A percentile compares a stretch with the other conserved stretches of the same genome.
These are phyloP conservation scores for Alternaria gansuensis DNA, from an alignment of 2,329 filamentous ascomycete species.

Conservation along the genomic window DNA sequence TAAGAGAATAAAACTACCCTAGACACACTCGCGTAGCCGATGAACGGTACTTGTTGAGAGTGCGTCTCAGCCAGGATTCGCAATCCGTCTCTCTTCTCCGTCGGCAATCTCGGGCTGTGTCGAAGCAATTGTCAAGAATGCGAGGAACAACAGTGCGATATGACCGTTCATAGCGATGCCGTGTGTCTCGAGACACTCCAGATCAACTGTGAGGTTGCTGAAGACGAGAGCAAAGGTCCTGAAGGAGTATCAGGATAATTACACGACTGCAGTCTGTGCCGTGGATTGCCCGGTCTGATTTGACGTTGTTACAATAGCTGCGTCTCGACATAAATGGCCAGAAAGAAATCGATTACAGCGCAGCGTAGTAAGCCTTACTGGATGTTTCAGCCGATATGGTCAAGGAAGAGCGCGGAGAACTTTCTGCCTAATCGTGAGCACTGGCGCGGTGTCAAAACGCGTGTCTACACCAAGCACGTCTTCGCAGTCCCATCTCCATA, in stretches of 20 bases:
- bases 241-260: neutral
- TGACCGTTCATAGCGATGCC: neutral
- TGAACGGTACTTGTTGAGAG: neutral
- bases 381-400: too few species aligned
- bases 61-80: neutral
- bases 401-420: too few species aligned
- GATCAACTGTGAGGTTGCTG: neutral
- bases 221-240: neutral
- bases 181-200: neutral
- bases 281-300: too few species aligned
- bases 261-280: neutral
- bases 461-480: too few species aligned
- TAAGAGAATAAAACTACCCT: neutral
- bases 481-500: conserved; percentile 4
- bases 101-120: neutral
- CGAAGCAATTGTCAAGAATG: neutral
- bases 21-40: neutral
- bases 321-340: neutral
- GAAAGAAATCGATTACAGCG: too few species aligned
- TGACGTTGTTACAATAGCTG: neutral
- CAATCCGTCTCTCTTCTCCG: neutral
- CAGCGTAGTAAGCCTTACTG: too few species aligned
- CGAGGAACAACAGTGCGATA: neutral
- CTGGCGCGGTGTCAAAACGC: too few species aligned
- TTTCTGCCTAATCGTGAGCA: too few species aligned